These are phyloP conservation scores for Furcasterigmium furcatum DNA, from an alignment of 2,329 filamentous ascomycete species.

Conservation along the genomic window DNA sequence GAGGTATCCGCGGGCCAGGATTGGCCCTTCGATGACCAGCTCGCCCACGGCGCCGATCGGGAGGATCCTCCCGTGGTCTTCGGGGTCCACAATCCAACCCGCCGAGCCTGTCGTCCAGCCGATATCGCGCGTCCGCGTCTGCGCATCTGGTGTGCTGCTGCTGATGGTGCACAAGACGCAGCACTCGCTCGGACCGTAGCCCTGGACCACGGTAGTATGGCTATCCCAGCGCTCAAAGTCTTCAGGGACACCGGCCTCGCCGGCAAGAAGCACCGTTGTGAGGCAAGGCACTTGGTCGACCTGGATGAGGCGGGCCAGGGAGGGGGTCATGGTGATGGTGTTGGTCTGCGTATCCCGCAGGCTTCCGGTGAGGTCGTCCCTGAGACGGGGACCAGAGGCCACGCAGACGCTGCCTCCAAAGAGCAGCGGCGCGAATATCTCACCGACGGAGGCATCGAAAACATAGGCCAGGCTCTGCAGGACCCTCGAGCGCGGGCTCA, in stretches of 20 bases:
- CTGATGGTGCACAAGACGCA: constrained; percentile 41
- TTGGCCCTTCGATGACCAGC: constrained; percentile 15
- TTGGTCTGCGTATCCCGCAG: constrained; percentile 38
- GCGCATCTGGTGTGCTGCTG: constrained; percentile 17
- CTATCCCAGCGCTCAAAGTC: constrained; percentile 43
- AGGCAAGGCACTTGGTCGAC: constrained; percentile 40
- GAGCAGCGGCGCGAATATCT: constrained; percentile 32
- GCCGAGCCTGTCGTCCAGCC: constrained; percentile 18
- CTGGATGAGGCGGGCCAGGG: constrained; percentile 40
- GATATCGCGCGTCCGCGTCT: constrained; percentile 13
- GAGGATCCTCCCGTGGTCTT: constrained; percentile 2
- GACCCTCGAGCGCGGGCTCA: constrained; percentile 34
- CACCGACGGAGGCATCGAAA: constrained; percentile 46
- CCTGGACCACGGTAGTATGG: constrained; percentile 37
- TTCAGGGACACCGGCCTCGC: constrained; percentile 48
- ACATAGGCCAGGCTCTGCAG: constrained; percentile 48
- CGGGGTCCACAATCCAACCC: constrained; percentile 11
- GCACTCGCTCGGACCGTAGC: constrained; percentile 51
- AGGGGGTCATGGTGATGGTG: constrained; percentile 47
- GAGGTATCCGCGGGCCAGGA: constrained; percentile 7
- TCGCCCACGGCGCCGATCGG: constrained; percentile 14
- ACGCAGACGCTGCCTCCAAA: constrained; percentile 30
- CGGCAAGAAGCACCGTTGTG: constrained; percentile 42
- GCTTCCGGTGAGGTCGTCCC: constrained; percentile 35
- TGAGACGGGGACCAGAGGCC: constrained; percentile 27